These are phyloP conservation scores for Leptodontidium sp. DNA, from an alignment of 2,329 filamentous ascomycete genomes.

Conservation along the genomic window DNA sequence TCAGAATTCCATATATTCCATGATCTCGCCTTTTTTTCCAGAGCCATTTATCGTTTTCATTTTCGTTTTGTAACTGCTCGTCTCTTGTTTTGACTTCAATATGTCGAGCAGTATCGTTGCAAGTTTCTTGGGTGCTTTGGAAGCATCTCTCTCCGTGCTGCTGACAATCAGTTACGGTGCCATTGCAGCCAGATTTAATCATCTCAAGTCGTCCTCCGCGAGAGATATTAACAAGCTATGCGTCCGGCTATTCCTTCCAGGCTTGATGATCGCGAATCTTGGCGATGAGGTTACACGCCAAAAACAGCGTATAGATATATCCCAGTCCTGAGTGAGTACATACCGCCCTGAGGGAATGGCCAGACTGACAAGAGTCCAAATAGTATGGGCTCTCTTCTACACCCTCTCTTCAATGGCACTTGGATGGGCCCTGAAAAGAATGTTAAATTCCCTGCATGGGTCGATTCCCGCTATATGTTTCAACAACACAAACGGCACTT, in stretches of 20 bases:
- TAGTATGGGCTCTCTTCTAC: conserved; percentile 60
- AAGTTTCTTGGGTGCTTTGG: conserved; percentile 59
- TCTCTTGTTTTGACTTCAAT: neutral
- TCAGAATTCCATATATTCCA: neutral
- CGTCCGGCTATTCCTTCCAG: conserved; percentile 61
- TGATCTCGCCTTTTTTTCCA: neutral
- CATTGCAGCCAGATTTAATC: conserved; percentile 57
- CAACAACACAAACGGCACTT: conserved; percentile 64
- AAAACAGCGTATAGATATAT: conserved; percentile 57
- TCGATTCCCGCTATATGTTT: conserved; percentile 61
- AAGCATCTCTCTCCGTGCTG: conserved; percentile 62
- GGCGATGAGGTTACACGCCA: conserved; percentile 58
- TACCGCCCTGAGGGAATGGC: neutral
- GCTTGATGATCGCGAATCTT: conserved; percentile 60
- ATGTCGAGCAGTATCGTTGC: conserved; percentile 35
- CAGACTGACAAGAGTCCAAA: conserved; percentile 26
- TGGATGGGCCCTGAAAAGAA: conserved; percentile 52
- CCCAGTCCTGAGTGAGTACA: conserved; percentile 53
- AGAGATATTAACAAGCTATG: conserved; percentile 61
- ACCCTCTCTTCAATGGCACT: conserved; percentile 57
- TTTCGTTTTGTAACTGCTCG: too few species aligned
- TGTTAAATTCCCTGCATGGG: conserved; percentile 59
- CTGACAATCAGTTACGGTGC: conserved; percentile 62
- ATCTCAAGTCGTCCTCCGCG: conserved; percentile 56
- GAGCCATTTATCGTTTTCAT: neutral